These are phyloP conservation scores for Pichia sp. DNA, from an alignment of 1,139 yeast species.

Conservation along the genomic window DNA sequence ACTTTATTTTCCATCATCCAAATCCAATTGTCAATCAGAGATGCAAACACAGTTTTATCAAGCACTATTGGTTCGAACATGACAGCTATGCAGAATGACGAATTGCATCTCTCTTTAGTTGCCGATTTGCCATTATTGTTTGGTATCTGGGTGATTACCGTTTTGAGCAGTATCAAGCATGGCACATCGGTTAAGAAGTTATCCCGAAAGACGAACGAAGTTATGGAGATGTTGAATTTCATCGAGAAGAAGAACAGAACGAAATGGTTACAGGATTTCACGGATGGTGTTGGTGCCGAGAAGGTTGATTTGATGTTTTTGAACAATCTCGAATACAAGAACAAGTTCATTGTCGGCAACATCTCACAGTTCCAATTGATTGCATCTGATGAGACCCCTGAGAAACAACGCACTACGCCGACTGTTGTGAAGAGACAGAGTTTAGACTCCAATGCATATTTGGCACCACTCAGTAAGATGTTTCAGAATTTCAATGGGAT, in stretches of 20 bases:
- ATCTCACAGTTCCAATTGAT: slow-evolving; percentile 18
- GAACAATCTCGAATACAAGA: slow-evolving; percentile 28
- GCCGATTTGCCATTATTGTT: slow-evolving; percentile 78
- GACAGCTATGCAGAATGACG: slow-evolving; percentile 41
- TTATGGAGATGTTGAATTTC: slow-evolving; percentile 54
- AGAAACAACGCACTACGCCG: background rate
- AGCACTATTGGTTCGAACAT: slow-evolving; percentile 36
- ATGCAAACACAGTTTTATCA: slow-evolving; percentile 23
- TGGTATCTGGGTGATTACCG: slow-evolving; percentile 75
- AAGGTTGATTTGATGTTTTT: slow-evolving; percentile 38
- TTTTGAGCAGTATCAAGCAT: slow-evolving; percentile 70
- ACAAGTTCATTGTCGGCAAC: slow-evolving; percentile 21
- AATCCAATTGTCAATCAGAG: slow-evolving; percentile 31
- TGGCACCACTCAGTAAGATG: slow-evolving; percentile 30
- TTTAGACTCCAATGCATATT: slow-evolving; percentile 19
- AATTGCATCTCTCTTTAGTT: slow-evolving; percentile 51
- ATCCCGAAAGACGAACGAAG: slow-evolving; percentile 55
- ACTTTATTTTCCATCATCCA: slow-evolving; percentile 28
- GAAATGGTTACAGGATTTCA: slow-evolving; percentile 63
- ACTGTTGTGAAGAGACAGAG: slow-evolving; percentile 6
- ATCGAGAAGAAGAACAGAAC: slow-evolving; percentile 57
- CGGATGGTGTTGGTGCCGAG: slow-evolving; percentile 40
- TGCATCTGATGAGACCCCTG: slow-evolving; percentile 9
- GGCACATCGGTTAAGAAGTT: slow-evolving; percentile 50
- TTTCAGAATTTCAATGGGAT: slow-evolving; percentile 30